phyloP scores from a whole-genome alignment of 345 rosid species.

The Hypericum androsaemum region DNA sequence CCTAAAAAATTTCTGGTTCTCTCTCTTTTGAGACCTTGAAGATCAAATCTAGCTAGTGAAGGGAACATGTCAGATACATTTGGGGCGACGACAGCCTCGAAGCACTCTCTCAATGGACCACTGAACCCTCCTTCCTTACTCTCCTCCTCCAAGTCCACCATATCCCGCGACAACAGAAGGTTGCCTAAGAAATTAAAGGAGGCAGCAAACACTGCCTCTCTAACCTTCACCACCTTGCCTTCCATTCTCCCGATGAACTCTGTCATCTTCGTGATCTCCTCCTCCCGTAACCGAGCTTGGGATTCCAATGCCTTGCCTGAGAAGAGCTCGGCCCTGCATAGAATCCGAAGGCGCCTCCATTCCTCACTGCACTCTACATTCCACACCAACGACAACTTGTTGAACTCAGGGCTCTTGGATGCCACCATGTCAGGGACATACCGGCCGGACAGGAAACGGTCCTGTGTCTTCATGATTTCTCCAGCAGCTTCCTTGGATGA shows the following conservation, averaged over 20 bases:
- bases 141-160: constrained; percentile 16
- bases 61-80: constrained; percentile 36
- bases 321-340: constrained; percentile 25
- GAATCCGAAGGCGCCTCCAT: constrained; percentile 18
- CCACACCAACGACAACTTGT: constrained; percentile 24
- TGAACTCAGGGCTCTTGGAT: constrained; percentile 21
- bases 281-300: constrained; percentile 12
- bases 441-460: constrained; percentile 23
- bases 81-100: constrained; percentile 21
- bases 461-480: constrained; percentile 27
- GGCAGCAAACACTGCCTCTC: constrained; percentile 19
- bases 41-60: constrained; percentile 17
- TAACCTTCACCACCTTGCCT: constrained; percentile 23
- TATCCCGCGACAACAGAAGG: constrained; percentile 24
- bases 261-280: constrained; percentile 20
- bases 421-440: constrained; percentile 26
- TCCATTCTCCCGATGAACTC: constrained; percentile 16
- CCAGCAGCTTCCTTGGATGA: constrained; percentile 24
- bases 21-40: constrained; percentile 21
- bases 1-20: constrained; percentile 14
- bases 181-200: constrained; percentile 25
- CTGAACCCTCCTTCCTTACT: constrained; percentile 17
- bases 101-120: constrained; percentile 11
- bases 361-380: constrained; percentile 20
- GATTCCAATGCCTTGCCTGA: constrained; percentile 19